Evolutionary conservation across 2,329 filamentous ascomycete species (phyloP), one percentile per base, ranked within the genome.

Genomic region (Paecilomyces niveus): DNA sequence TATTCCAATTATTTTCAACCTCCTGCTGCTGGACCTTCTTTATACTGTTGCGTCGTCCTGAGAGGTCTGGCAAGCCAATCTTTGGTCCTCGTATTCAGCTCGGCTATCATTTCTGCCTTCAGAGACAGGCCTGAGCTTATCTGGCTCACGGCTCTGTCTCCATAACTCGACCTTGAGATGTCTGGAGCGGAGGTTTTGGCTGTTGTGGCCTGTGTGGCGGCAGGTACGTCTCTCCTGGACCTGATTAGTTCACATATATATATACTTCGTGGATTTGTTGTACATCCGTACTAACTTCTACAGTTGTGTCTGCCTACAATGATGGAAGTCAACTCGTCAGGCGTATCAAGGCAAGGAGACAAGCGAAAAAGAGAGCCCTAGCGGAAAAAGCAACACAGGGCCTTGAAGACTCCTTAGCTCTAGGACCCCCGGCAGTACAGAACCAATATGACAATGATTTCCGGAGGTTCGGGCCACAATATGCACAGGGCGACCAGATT

Each of bases 401-500:
- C 31, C 65, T 77, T 24, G 68, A 75, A 55, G 62, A 62, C 50
- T 77, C 75, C 6, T 68, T 77, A 2, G 58, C 59, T 7, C 69
- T 71, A 1, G 74, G 74, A 21, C 69, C 67, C 2, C 60, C 63
- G 1, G 67, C 73, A n/a, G 68, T 77, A n/a, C 63, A 71, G 35
- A 67, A 63, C 15, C 71, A 72, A 57, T 77, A 73, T 63, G 70
- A 75, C 5, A 63, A 62, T 9, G 68, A 74, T 29, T 61, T 67
- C 31, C 65, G 63, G 54, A 65, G 68, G 26, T 70, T 76, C 57
- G 74, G 75, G 29, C 63, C 67, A 29, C 60, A 61, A 31, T 76
- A 73, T 59, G 68, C 69, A 31, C 59, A 62, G 29, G 75, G 75
- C 7, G 75, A 77, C 59, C 64, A 65, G 39, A 66, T 69, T 50